Percentiles rank a stretch among this genome's conserved stretches.
Conservation (phyloP, 495 filamentous ascomycete species). For the Echria macrotheca region DNA sequence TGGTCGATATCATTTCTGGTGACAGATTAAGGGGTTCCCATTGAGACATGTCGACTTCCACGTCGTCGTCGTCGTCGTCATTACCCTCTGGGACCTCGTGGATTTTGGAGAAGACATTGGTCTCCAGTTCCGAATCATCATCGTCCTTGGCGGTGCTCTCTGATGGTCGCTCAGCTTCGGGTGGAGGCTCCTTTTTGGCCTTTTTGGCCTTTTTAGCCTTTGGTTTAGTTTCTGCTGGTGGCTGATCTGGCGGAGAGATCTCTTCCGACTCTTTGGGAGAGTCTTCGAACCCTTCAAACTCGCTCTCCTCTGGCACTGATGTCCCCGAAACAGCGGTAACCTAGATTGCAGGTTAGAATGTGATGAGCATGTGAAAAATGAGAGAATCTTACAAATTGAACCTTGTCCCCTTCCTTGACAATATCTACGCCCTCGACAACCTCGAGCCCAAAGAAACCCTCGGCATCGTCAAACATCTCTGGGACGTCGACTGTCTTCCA, state of each 20-base stretch:
- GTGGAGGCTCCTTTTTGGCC: slow-evolving; percentile 20
- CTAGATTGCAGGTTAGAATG: too few species aligned
- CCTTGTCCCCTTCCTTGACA: slow-evolving; percentile 48
- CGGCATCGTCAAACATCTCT: slow-evolving; percentile 84
- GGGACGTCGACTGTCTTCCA: slow-evolving; percentile 83
- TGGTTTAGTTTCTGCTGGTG: background rate
- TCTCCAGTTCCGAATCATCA: slow-evolving; percentile 34
- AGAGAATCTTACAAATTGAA: slow-evolving; percentile 46
- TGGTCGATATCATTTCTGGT: slow-evolving; percentile 57
- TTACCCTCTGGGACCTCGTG: slow-evolving; percentile 33
- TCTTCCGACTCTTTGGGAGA: background rate
- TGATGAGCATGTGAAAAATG: background rate
- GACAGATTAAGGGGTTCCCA: slow-evolving; percentile 73
- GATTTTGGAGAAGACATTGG: slow-evolving; percentile 37
- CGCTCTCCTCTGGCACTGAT: too few species aligned
- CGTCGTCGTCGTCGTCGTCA: slow-evolving; percentile 31
- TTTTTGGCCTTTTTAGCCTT: slow-evolving; percentile 18
- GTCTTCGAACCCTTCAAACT: slow-evolving; percentile 55
- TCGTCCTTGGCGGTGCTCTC: slow-evolving; percentile 24
- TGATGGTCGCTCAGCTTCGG: background rate
- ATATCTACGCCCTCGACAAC: slow-evolving; percentile 89
- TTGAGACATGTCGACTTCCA: slow-evolving; percentile 55
- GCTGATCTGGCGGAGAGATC: background rate
- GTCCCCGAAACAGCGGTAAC: too few species aligned
- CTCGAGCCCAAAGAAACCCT: slow-evolving; percentile 89